Conservation (phyloP, 441 rosid species). For the Manihot esculenta region DNA sequence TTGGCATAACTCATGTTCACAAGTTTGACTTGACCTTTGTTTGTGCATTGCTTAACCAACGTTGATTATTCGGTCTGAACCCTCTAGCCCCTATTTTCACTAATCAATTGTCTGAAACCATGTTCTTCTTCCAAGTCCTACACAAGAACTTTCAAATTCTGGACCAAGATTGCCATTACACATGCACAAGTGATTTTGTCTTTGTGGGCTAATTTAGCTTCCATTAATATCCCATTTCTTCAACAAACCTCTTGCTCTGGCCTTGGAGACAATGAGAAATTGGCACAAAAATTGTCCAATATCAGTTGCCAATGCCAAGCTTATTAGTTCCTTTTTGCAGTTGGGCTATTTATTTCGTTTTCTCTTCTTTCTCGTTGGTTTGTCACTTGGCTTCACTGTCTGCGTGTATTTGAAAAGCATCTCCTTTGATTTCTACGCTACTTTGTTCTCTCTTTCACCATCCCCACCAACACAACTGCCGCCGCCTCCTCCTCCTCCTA, state of each 20-base stretch:
- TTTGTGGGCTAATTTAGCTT: no score
- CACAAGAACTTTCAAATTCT: no score
- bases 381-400: slow-evolving; percentile 25
- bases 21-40: no score
- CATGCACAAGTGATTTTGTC: no score
- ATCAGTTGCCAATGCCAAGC: neutral
- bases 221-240: no score
- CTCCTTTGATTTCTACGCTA: neutral
- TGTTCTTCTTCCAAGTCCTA: no score
- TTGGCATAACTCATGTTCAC: no score
- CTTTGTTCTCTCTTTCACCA: neutral
- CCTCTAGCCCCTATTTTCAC: no score
- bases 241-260: neutral
- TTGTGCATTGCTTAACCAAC: no score
- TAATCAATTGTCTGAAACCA: no score
- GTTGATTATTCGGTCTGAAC: no score
- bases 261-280: slow-evolving; percentile 10
- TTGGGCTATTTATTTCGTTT: slow-evolving; percentile 14
- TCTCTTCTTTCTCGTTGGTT: slow-evolving; percentile 28
- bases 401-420: slow-evolving; percentile 11
- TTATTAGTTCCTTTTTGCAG: neutral
- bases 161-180: no score
- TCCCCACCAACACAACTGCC: neutral
- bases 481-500: neutral
- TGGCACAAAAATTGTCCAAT: slow-evolving; percentile 3